Conservation (phyloP, 2,329 filamentous ascomycete genomes). For the Cylindrodendrum hubeiense region DNA sequence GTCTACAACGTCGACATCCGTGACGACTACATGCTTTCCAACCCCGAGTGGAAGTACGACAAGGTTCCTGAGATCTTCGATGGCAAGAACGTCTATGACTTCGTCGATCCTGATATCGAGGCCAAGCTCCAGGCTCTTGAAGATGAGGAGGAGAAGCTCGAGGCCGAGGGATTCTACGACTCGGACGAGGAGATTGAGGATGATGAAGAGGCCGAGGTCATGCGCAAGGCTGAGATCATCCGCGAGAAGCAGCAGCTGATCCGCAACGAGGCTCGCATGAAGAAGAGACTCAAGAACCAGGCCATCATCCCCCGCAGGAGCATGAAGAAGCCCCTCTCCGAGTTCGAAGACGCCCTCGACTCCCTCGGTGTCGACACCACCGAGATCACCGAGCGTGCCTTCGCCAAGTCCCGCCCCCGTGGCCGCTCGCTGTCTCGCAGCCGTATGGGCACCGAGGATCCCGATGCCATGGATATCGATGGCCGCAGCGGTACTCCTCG, state of each 20-base stretch:
- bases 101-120: constrained; percentile 96
- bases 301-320: constrained; percentile 89
- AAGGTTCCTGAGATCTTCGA: constrained; percentile 94
- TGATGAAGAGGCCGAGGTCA: constrained; percentile 86
- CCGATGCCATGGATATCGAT: constrained; percentile 83
- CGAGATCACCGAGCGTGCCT: constrained; percentile 78
- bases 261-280: constrained; percentile 93
- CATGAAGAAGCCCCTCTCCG: constrained; percentile 83
- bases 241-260: constrained; percentile 94
- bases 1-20: constrained; percentile 96
- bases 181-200: constrained; percentile 86
- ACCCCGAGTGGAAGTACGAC: constrained; percentile 96
- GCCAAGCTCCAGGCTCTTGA: constrained; percentile 91
- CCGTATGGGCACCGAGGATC: constrained; percentile 72
- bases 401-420: constrained; percentile 72
- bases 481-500: constrained; percentile 55
- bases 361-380: constrained; percentile 87
- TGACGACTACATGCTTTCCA: constrained; percentile 87
- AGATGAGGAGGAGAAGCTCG: constrained; percentile 93
- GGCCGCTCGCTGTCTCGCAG: constrained; percentile 78
- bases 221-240: constrained; percentile 94
- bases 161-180: constrained; percentile 94
- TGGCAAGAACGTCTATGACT: constrained; percentile 98
- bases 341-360: constrained; percentile 89
- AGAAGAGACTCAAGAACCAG: constrained; percentile 97